Base-by-base conservation (phyloP, 1,284 basidiomycete genomes). In the Vanrija humicola region DNA sequence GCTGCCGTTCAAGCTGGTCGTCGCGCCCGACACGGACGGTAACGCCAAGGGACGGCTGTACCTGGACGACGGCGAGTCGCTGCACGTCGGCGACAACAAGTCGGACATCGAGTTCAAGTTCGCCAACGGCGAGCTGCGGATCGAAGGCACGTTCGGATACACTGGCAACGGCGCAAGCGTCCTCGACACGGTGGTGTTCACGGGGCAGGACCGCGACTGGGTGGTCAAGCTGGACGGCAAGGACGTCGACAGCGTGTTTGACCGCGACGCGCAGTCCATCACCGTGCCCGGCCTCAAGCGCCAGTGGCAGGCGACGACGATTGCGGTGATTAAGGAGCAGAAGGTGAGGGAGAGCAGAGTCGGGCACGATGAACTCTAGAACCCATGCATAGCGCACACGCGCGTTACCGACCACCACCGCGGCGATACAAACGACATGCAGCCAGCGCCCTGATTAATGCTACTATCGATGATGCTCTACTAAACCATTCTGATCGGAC, bases 11-110 rank as follows among this genome's bases (percentile, higher is more conserved):
- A 75, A 81, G 9, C 69, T 87, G 8, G 77, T 86, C 43, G 76
- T 86, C 34, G 81, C 83, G 4, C 80, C 83, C 42, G 73, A 79
- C 38, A 59, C 67, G 1, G 65, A 78, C 38, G 80, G 80, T 2
- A 55, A 69, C 5, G 86, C 85, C 0, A 78, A 78, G 43, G 84
- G 85, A 6, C 75, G 77, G 3, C 81, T 82, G 10, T 85, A 84
- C 68, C 61, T 87, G 40, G 86, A 88, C 66, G 86, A 88, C 63
- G 86, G 86, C 38, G 58, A 53, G 48, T 42, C 40, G 5, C 74
- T 86, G 57, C 63, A 74, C 61, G 19, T 83, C 74, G 53, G 56
- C 64, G 43, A 60, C 67, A 28, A 15, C 5, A 74, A 75, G 51
- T 84, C 84, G 21, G 64, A 73, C 21, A 76, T 84, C 40, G 52